Base-by-base conservation (phyloP, 441 rosid species). In the Bocquillonia castaneifolia region DNA sequence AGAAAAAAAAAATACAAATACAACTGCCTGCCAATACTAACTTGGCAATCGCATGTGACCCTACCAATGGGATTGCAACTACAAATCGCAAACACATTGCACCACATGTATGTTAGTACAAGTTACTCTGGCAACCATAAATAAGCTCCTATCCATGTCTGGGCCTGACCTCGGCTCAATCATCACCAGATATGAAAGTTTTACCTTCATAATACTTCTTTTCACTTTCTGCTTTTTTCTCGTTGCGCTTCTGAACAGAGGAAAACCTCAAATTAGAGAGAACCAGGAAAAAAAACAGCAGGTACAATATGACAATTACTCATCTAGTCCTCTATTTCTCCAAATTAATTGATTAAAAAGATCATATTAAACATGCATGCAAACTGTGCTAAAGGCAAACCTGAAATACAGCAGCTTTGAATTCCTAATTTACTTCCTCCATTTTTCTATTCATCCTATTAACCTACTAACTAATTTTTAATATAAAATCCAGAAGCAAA, bases 151-250 rank as follows among this genome's bases (percentile, higher is more conserved):
- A 26, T 53, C 55, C 59, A 39, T 25, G 64, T 51, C 45, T 28
- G 68, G 28, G 53, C 68, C 65, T 10, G 67, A 53, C 26, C 25
- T 29, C 67, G 36, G 42, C 71, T 85, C 78, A 85, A 54, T 88
- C n/a, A n/a, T n/a, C 91, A 9, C 80, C 89, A 1, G 80, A 71
- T 12, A 88, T 74, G 1, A 50, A 75, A 23, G 78, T 69, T 84
- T 86, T 88, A 18, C 53, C 78, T 60, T 85, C 89, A 34, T 88
- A 84, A 67, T 88, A 88, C 77, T 58, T 85, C 59, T 36, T 82
- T 76, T 88, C 93, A 44, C 86, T 81, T 56, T 72, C 87, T 59
- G 67, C 70, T 84, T 88, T 88, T 78, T 80, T 83, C 77, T 83
- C 89, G 12, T 88, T 84, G 13, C 91, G 91, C 77, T 85, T 82